These are phyloP conservation scores for Bondarzewia mesenterica DNA, from an alignment of 1,284 basidiomycete genomes.

Conservation along the genomic window DNA sequence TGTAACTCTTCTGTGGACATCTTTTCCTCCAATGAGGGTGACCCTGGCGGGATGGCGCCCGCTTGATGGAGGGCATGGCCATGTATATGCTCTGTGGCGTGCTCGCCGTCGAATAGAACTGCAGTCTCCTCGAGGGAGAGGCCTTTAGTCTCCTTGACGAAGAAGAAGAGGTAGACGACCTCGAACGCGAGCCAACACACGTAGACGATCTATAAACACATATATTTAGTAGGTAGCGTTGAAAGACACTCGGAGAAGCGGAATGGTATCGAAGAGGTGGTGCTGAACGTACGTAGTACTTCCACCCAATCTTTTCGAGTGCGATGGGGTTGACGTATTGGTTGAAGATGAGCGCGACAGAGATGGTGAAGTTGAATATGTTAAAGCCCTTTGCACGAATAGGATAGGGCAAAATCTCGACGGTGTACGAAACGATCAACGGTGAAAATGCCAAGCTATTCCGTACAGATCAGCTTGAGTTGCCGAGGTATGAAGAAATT, in stretches of 20 bases:
- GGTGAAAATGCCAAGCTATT: conserved; percentile 62
- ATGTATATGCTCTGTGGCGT: conserved; percentile 34
- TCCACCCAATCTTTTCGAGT: conserved; percentile 47
- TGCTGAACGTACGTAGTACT: conserved; percentile 25
- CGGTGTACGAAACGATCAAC: conserved; percentile 66
- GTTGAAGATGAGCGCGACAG: conserved; percentile 66
- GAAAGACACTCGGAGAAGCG: background rate
- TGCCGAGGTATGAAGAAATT: background rate
- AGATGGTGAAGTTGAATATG: conserved; percentile 61
- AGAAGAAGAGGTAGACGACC: conserved; percentile 54
- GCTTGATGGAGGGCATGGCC: background rate
- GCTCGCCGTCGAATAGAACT: conserved; percentile 63
- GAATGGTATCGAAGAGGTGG: background rate
- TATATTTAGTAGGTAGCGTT: background rate
- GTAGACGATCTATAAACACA: conserved; percentile 44
- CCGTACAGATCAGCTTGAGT: conserved; percentile 3
- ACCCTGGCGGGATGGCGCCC: background rate
- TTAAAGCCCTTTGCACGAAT: conserved; percentile 77
- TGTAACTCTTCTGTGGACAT: conserved; percentile 3
- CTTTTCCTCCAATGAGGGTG: conserved; percentile 4
- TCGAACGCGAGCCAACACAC: conserved; percentile 61
- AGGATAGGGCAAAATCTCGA: conserved; percentile 65
- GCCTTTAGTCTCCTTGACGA: conserved; percentile 65
- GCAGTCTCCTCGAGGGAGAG: conserved; percentile 70
- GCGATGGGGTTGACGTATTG: conserved; percentile 79